Conservation (phyloP, 1,284 basidiomycete genomes). For the Somion occarium region DNA sequence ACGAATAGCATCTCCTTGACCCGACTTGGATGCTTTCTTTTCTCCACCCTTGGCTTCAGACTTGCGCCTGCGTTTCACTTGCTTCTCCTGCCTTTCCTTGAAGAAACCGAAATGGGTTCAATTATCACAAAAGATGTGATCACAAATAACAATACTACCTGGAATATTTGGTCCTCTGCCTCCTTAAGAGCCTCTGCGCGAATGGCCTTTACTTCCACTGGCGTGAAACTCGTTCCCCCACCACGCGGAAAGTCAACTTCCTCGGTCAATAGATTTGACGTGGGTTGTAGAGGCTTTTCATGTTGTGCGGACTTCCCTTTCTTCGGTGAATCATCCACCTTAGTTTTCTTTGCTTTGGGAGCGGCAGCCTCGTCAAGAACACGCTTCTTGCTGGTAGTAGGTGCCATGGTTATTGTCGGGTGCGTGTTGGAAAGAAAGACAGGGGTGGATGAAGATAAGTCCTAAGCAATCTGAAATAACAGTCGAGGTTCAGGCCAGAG, state of each 20-base stretch:
- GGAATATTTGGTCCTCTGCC: conserved; percentile 76
- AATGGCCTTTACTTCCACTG: conserved; percentile 86
- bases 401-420: conserved; percentile 3
- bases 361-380: conserved; percentile 45
- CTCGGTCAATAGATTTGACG: conserved; percentile 49
- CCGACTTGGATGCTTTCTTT: conserved; percentile 20
- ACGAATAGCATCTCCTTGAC: conserved; percentile 46
- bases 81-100: conserved; percentile 30
- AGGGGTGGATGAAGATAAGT: neutral
- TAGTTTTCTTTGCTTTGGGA: conserved; percentile 55
- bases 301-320: conserved; percentile 18
- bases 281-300: conserved; percentile 20
- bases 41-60: conserved; percentile 40
- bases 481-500: neutral
- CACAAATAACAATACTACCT: conserved; percentile 45
- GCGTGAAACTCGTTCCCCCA: conserved; percentile 78
- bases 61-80: conserved; percentile 46
- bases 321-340: conserved; percentile 29
- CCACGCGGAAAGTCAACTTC: conserved; percentile 96
- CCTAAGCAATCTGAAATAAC: neutral
- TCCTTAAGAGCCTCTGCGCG: conserved; percentile 83
- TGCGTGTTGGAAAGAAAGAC: neutral
- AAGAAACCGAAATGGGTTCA: conserved; percentile 20
- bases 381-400: conserved; percentile 44
- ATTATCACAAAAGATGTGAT: no score